These are phyloP conservation scores for Tilletiopsis washingtonensis DNA, from an alignment of 1,284 basidiomycete species.

Conservation along the genomic window DNA sequence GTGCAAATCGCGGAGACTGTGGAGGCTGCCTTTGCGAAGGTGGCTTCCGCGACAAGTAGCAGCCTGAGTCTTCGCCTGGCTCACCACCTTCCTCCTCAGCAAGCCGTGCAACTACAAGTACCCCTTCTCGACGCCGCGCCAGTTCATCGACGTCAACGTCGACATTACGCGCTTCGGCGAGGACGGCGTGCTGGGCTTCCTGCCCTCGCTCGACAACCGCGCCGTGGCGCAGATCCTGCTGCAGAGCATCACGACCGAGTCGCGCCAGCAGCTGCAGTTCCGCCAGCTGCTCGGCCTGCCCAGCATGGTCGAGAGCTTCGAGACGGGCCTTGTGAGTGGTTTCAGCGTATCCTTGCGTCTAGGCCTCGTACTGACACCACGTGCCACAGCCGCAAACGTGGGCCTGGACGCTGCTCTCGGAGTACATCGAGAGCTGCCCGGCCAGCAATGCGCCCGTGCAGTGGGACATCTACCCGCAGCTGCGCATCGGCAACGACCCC, in stretches of 20 bases:
- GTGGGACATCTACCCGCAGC: slow-evolving; percentile 31
- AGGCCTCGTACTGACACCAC: too few species aligned
- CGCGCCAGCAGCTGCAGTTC: slow-evolving; percentile 27
- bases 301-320: slow-evolving; percentile 29
- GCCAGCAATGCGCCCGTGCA: slow-evolving; percentile 20
- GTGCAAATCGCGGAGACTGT: too few species aligned
- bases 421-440: slow-evolving; percentile 25
- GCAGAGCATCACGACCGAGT: slow-evolving; percentile 34
- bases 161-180: slow-evolving; percentile 31
- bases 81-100: too few species aligned
- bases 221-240: slow-evolving; percentile 26
- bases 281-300: slow-evolving; percentile 25
- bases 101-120: slow-evolving; percentile 29
- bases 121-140: slow-evolving; percentile 19
- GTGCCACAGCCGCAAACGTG: slow-evolving; percentile 30
- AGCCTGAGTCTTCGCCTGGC: too few species aligned
- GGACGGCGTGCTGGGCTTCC: slow-evolving; percentile 30
- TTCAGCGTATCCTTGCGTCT: too few species aligned
- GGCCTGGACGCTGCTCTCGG: slow-evolving; percentile 32
- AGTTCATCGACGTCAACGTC: slow-evolving; percentile 28
- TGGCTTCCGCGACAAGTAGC: too few species aligned
- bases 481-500: slow-evolving; percentile 24
- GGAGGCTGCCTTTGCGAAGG: too few species aligned
- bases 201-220: slow-evolving; percentile 25
- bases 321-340: slow-evolving; percentile 31